phyloP scores from a whole-genome alignment of 176 grass and related monocot species.

The Aegilops bicornis region DNA sequence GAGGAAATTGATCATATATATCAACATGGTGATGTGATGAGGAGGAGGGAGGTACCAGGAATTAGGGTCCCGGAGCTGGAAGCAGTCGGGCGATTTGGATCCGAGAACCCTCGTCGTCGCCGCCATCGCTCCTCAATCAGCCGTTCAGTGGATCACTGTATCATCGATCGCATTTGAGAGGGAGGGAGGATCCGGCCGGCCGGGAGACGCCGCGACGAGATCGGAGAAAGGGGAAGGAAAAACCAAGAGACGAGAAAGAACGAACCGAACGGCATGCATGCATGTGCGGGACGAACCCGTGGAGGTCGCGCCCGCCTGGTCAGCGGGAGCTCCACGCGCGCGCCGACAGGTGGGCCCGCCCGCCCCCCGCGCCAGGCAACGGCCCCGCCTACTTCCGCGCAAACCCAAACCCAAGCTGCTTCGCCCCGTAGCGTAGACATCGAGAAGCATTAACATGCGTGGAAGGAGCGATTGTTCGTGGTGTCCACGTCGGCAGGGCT shows the following conservation, averaged over 20 bases:
- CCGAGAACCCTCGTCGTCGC: slow-evolving; percentile 39
- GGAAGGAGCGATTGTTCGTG: too few relatives aligned
- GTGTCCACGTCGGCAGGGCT: too few relatives aligned
- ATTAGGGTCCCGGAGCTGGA: slow-evolving; percentile 38
- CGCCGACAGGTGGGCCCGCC: neutral
- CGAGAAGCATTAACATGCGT: too few relatives aligned
- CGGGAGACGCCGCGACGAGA: neutral
- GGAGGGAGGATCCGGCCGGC: too few relatives aligned
- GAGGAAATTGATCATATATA: too few relatives aligned
- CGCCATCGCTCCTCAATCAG: neutral
- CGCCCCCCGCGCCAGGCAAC: neutral
- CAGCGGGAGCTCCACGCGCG: neutral
- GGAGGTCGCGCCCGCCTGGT: neutral
- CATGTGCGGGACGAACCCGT: neutral
- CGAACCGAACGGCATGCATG: neutral
- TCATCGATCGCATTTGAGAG: neutral
- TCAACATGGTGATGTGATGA: neutral
- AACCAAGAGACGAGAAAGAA: neutral
- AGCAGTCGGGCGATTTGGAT: slow-evolving; percentile 41
- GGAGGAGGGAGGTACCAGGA: slow-evolving; percentile 32
- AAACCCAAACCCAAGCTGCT: neutral
- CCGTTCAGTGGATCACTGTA: neutral
- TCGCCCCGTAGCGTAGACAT: neutral
- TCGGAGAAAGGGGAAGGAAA: neutral
- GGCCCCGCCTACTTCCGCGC: neutral